Evolutionary conservation across 306 rosid species (phyloP).

Genomic region (Quercus gilva): DNA sequence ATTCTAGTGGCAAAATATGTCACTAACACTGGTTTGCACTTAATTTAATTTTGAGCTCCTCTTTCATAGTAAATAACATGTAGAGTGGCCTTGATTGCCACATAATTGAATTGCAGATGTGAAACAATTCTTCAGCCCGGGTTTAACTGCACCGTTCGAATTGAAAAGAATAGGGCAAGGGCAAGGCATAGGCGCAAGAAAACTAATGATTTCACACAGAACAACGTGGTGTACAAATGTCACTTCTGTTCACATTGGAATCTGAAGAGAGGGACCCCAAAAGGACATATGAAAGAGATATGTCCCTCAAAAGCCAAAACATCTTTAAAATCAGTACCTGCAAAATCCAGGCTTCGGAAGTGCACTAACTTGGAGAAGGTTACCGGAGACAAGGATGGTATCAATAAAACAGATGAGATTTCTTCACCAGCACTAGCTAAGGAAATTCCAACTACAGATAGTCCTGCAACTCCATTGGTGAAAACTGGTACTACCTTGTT

Average conservation of each 20-base stretch:
- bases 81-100: conserved; percentile 1
- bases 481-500: conserved; percentile 13
- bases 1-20: not conserved
- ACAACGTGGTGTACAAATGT: conserved; percentile 59
- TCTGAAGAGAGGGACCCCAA: conserved; percentile 60
- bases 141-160: conserved; percentile 60
- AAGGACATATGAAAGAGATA: conserved; percentile 54
- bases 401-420: conserved; percentile 15
- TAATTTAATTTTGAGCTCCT: not conserved
- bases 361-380: conserved; percentile 23
- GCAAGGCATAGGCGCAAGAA: conserved; percentile 30
- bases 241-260: conserved; percentile 61
- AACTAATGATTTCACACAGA: conserved; percentile 34
- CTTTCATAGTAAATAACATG: not conserved
- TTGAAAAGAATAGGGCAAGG: conserved; percentile 55
- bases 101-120: conserved; percentile 49
- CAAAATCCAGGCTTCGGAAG: conserved; percentile 2
- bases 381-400: conserved; percentile 11
- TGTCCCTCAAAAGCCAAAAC: conserved; percentile 39
- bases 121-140: conserved; percentile 78
- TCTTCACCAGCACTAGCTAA: conserved; percentile 4
- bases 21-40: not conserved
- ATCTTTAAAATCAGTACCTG: conserved; percentile 19
- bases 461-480: conserved; percentile 31
- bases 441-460: conserved; percentile 6